Conservation (phyloP, 257 asterid species). For the Craterostigma plantagineum region DNA sequence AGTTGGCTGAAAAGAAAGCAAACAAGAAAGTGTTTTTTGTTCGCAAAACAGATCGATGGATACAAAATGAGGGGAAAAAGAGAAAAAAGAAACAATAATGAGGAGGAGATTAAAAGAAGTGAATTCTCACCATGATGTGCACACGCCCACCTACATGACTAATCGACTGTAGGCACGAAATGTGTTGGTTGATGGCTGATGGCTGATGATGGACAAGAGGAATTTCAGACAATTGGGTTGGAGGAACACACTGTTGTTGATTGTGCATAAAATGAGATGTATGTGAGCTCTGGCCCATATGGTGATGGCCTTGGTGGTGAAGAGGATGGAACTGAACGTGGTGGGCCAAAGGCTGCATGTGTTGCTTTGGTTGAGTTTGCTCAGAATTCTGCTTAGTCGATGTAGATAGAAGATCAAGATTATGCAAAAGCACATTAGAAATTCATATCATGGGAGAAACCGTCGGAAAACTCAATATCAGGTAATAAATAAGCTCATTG, state of each 20-base stretch:
- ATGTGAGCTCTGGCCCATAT: conserved; percentile 45
- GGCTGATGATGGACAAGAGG: conserved; percentile 52
- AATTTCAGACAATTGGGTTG: conserved; percentile 57
- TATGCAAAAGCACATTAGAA: not conserved
- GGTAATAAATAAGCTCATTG: conserved; percentile 3
- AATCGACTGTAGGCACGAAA: conserved; percentile 52
- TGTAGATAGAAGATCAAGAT: conserved; percentile 1
- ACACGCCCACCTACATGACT: conserved; percentile 69
- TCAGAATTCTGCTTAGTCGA: conserved; percentile 26
- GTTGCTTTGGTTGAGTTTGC: conserved; percentile 47
- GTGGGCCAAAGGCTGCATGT: conserved; percentile 26
- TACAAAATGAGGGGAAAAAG: not conserved
- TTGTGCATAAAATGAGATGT: conserved; percentile 42
- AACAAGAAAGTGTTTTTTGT: not conserved
- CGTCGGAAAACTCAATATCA: not conserved
- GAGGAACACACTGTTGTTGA: conserved; percentile 63
- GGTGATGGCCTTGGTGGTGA: conserved; percentile 42
- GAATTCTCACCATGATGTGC: conserved; percentile 45
- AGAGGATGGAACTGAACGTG: conserved; percentile 34
- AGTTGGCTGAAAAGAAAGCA: conserved; percentile 32
- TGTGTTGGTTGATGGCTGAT: conserved; percentile 41
- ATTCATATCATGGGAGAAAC: not conserved
- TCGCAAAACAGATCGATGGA: not conserved
- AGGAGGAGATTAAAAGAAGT: not conserved
- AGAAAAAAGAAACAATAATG: too few relatives aligned